Base-by-base conservation (phyloP, 306 rosid genomes). In the Corylus americana region DNA sequence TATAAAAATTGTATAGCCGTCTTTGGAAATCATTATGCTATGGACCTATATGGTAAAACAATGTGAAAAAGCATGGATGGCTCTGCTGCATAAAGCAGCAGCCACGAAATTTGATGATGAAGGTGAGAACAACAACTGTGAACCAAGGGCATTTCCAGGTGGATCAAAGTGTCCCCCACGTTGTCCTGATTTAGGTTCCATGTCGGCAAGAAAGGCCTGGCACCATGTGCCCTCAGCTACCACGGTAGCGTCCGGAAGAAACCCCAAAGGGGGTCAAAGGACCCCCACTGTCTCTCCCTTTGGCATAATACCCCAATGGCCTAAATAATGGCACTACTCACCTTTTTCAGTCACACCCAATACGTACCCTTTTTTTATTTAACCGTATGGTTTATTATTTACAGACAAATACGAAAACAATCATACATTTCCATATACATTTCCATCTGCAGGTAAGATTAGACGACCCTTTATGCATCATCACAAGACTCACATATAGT, bases 331-430 rank as follows among this genome's bases (percentile, higher is more conserved):
- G 37, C 84, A 78, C 78, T 57, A 35, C 64, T 53, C 55, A 25
- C 49, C 49, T 31, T 84, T 54, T 61, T 39, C 80, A 47, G 77
- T 77, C 83, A 64, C 63, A 66, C 83, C 29, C 78, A 78, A 49
- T 54, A 1, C 35, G 35, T 2, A 42, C n/a, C 57, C 72, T 71
- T 55, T 48, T 48, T 47, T 75, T 79, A 84, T 78, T 70, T 78
- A 71, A 68, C 82, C 71, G 25, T 62, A 79, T 75, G 83, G 83
- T 78, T 86, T 71, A 51, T 80, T 71, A 87, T 90, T 75, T 85
- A 83, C 82, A 88, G 79, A 82, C 88, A 79, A 79, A 66, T 77
- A 74, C 82, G 83, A 54, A 78, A 70, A 67, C 79, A 83, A 75
- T 66, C 35, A 55, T 18, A 74, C 75, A 53, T 49, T 78, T 62